phyloP scores from a whole-genome alignment of 2,329 filamentous ascomycete genomes.

The Alternaria longipes region DNA sequence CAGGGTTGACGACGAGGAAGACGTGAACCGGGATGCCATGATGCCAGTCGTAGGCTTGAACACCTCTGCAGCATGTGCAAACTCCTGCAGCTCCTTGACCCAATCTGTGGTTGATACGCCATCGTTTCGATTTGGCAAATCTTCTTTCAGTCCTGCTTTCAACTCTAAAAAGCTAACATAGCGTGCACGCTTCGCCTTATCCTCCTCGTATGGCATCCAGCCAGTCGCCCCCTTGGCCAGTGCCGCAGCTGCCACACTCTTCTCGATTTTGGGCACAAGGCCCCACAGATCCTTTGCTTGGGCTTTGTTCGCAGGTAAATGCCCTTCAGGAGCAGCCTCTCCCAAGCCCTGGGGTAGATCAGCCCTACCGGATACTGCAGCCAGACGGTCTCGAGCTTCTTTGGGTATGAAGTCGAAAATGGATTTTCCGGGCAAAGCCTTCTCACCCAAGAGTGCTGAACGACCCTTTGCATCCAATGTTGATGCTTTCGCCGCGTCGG shows the following conservation, averaged over 20 bases:
- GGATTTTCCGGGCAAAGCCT: constrained; percentile 85
- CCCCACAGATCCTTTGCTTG: constrained; percentile 63
- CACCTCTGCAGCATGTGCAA: constrained; percentile 75
- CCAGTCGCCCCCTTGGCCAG: constrained; percentile 63
- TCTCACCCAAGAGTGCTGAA: constrained; percentile 82
- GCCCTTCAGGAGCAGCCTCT: constrained; percentile 74
- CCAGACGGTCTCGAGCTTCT: constrained; percentile 79
- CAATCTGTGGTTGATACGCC: constrained; percentile 74
- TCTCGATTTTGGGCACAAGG: constrained; percentile 56
- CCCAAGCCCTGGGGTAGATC: constrained; percentile 81
- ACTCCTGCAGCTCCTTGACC: constrained; percentile 81
- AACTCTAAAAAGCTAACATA: constrained; percentile 85
- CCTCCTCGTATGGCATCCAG: constrained; percentile 85
- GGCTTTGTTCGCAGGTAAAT: constrained; percentile 70
- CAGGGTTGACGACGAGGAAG: constrained; percentile 54
- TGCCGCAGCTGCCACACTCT: constrained; percentile 56
- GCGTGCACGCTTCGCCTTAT: constrained; percentile 78
- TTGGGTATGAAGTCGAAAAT: constrained; percentile 92
- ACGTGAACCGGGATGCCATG: constrained; percentile 94
- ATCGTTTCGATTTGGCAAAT: constrained; percentile 65
- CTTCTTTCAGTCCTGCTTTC: constrained; percentile 67
- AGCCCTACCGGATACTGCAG: constrained; percentile 74
- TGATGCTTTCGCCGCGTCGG: constrained; percentile 80
- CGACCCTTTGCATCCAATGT: constrained; percentile 78
- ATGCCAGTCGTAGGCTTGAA: constrained; percentile 92